Conservation (phyloP, 495 filamentous ascomycete genomes). For the Penicillium herquei region DNA sequence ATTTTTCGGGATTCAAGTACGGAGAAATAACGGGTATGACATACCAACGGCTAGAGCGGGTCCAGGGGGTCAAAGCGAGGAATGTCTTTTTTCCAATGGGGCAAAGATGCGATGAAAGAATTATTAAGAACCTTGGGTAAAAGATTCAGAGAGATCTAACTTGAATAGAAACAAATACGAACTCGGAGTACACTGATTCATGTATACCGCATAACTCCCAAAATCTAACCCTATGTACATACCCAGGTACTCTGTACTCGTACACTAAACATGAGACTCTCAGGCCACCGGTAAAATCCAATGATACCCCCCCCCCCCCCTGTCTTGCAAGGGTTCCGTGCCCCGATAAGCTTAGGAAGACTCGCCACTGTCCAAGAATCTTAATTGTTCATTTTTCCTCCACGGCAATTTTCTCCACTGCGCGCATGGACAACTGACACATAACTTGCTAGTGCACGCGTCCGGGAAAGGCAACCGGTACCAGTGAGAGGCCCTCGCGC, state of each 20-base stretch:
- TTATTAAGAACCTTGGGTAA: too few relatives aligned
- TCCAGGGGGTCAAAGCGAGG: slow-evolving; percentile 7
- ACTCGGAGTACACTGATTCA: too few relatives aligned
- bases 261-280: too few relatives aligned
- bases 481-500: not conserved
- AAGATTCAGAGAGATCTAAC: too few relatives aligned
- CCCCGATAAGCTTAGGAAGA: slow-evolving; percentile 1
- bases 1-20: not conserved
- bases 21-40: slow-evolving; percentile 5
- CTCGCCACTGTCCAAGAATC: not conserved
- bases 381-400: not conserved
- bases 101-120: not conserved
- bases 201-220: not conserved
- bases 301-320: not conserved
- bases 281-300: not conserved
- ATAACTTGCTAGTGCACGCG: slow-evolving; percentile 15
- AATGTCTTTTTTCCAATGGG: not conserved
- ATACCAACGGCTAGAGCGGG: slow-evolving; percentile 6
- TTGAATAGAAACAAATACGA: too few relatives aligned
- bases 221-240: not conserved
- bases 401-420: not conserved
- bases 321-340: not conserved
- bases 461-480: slow-evolving; percentile 28
- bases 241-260: too few relatives aligned
- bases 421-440: not conserved